Conservation (phyloP, 768 basidiomycete species). For the Rhizopogon vesiculosus region DNA sequence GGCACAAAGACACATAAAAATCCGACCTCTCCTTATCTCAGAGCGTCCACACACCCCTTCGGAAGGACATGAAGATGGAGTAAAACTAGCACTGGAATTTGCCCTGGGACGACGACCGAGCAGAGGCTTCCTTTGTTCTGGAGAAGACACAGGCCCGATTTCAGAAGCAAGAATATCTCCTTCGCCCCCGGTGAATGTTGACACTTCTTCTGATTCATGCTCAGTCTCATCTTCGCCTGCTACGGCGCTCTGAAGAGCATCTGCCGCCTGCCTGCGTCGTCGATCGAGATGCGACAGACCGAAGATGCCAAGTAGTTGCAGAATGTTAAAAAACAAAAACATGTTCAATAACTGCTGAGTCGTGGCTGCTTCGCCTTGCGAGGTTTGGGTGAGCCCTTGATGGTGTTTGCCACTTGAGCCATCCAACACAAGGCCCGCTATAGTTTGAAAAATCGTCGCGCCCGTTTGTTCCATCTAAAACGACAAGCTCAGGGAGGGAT, state of each 20-base stretch:
- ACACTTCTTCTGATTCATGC: background rate
- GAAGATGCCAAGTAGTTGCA: constrained; percentile 51
- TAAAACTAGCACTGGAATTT: background rate
- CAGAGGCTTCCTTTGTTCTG: constrained; percentile 11
- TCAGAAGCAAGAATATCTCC: constrained; percentile 5
- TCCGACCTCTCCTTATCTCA: constrained; percentile 44
- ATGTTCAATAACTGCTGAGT: constrained; percentile 52
- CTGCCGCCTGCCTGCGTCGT: constrained; percentile 27
- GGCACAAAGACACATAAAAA: constrained; percentile 41
- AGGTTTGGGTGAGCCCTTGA: background rate
- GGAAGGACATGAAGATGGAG: constrained; percentile 8
- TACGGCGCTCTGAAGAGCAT: background rate
- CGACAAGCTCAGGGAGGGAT: background rate
- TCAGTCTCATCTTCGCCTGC: background rate
- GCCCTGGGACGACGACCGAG: background rate
- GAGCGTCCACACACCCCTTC: constrained; percentile 17
- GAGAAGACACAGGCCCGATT: background rate
- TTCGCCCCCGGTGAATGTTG: background rate
- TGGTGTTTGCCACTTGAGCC: constrained; percentile 3
- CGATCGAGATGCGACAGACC: constrained; percentile 45
- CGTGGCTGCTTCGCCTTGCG: constrained; percentile 17
- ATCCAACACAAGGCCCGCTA: constrained; percentile 59
- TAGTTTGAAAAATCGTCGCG: constrained; percentile 65
- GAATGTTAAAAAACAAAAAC: constrained; percentile 52
- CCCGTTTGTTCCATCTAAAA: constrained; percentile 70